Percentiles rank a stretch among this genome's conserved stretches.
Conservation (phyloP, 2,329 filamentous ascomycete genomes). For the Fusarium foetens region DNA sequence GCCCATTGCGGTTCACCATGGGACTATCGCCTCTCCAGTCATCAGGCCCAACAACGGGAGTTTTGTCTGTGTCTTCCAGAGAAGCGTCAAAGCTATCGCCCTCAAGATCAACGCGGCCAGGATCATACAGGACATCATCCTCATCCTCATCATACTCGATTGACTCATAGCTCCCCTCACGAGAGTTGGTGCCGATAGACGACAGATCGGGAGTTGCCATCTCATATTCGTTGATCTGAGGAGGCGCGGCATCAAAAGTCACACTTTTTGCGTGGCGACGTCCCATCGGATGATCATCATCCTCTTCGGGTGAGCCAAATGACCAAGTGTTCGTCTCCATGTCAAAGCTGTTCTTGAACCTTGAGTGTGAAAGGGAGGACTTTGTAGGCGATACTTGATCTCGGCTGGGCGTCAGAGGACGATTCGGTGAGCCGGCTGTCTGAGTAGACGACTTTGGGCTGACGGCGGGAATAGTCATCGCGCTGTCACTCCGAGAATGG, state of each 20-base stretch:
- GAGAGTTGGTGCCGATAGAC: conserved; percentile 86
- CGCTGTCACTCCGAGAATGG: conserved; percentile 63
- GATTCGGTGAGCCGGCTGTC: conserved; percentile 48
- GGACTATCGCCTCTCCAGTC: conserved; percentile 86
- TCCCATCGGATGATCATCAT: conserved; percentile 70
- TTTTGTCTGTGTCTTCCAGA: conserved; percentile 95
- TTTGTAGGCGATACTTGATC: conserved; percentile 84
- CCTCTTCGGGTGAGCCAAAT: conserved; percentile 68
- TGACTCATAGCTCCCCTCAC: conserved; percentile 92
- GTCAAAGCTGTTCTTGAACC: conserved; percentile 76
- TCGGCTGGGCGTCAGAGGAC: conserved; percentile 68
- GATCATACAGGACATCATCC: conserved; percentile 69
- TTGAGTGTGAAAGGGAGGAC: conserved; percentile 80
- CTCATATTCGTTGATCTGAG: conserved; percentile 97
- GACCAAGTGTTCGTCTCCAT: conserved; percentile 75
- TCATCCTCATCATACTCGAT: conserved; percentile 79
- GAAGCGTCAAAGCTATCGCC: conserved; percentile 97
- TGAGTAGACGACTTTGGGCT: conserved; percentile 60
- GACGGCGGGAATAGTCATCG: conserved; percentile 67
- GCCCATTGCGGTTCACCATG: conserved; percentile 43
- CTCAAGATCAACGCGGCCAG: conserved; percentile 54
- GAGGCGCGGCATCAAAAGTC: conserved; percentile 93
- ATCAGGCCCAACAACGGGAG: conserved; percentile 95
- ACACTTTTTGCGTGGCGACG: conserved; percentile 93
- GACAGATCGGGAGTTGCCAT: conserved; percentile 98